Evolutionary conservation across 495 filamentous ascomycete genomes (phyloP), one percentile per base, ranked within the genome.

Genomic region (Cryomyces minteri): DNA sequence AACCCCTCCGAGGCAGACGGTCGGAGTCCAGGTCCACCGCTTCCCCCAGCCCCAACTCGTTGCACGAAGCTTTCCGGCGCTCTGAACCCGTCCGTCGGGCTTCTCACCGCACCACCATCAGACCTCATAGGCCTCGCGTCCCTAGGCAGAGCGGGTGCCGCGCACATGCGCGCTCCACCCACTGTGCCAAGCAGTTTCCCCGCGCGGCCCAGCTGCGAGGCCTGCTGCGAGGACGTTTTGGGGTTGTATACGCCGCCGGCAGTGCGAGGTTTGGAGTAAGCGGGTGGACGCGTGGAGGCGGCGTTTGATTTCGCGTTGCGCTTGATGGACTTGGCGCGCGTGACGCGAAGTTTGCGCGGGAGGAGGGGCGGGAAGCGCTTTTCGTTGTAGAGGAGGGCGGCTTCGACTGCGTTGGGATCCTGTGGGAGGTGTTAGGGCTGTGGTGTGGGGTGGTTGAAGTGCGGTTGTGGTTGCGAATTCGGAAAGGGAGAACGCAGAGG

Each of bases 331-430:
- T 84, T 87, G 44, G 88, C 90, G 9, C 88, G 78, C 4, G 70
- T 76, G 43, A 99, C 88, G 32, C 92, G 79, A 8, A 99, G 68
- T 47, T 80, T 79, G 6, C 92, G 77, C 32, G 92, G 90, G 9
- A 95, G 72, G 69, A 94, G 76, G 0, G 88, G 88, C 6, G 86
- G 86, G 60, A 87, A 95, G 49, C 83, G 88, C 70, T 95, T 92
- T 32, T 76, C 88, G 50, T 93, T 72, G 48, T 84, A 71, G 31
- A 90, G 68, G 6, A 99, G 68, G 2, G 92, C 88, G 32, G 80
- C 74, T 58, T 99, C 92, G 29, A 96, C 88, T 12, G 76, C 67
- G 57, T 88, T 94, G 29, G 67, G 70, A 52, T 95, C 83, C 72
- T 88, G 34, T 12, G 8, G 8, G 34, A 37, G 34, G 9, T 12